A percentile compares a stretch with the other conserved stretches of the same genome.
Evolutionary conservation across 305 asterid genomes (phyloP).

Genomic region (Fraxinus platypoda): DNA sequence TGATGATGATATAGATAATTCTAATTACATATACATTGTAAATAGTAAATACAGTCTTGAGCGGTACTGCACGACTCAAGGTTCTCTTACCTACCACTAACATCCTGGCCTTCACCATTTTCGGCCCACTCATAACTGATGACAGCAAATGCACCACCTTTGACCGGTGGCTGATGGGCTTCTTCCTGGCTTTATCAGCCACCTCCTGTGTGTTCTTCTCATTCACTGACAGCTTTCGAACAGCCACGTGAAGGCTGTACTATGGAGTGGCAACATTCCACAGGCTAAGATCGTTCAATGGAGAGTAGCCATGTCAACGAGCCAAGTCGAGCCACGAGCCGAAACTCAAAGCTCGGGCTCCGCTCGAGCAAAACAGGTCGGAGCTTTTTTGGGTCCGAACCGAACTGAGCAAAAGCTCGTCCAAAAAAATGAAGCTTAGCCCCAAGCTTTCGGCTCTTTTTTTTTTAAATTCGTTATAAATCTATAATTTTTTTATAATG

Average conservation of each 20-base stretch:
- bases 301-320: constrained; percentile 12
- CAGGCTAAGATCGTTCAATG: constrained; percentile 52
- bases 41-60: constrained; percentile 40
- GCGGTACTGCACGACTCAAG: constrained; percentile 58
- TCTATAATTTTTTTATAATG: too few relatives aligned
- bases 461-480: too few relatives aligned
- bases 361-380: too few relatives aligned
- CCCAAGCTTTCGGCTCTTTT: too few relatives aligned
- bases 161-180: constrained; percentile 40
- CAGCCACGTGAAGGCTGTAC: constrained; percentile 50
- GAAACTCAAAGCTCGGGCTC: too few relatives aligned
- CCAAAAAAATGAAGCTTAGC: too few relatives aligned
- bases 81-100: constrained; percentile 56
- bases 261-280: constrained; percentile 53
- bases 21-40: constrained; percentile 42
- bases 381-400: too few relatives aligned
- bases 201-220: constrained; percentile 48
- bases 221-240: constrained; percentile 48
- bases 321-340: too few relatives aligned
- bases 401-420: too few relatives aligned
- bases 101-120: constrained; percentile 55
- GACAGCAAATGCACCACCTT: constrained; percentile 47
- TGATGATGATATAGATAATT: constrained; percentile 34
- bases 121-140: constrained; percentile 47
- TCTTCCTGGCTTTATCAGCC: constrained; percentile 38